A percentile compares a stretch with the other conserved stretches of the same genome.
These are phyloP conservation scores for Wickerhamiella occidentalis DNA, from an alignment of 805 yeast genomes.

Conservation along the genomic window DNA sequence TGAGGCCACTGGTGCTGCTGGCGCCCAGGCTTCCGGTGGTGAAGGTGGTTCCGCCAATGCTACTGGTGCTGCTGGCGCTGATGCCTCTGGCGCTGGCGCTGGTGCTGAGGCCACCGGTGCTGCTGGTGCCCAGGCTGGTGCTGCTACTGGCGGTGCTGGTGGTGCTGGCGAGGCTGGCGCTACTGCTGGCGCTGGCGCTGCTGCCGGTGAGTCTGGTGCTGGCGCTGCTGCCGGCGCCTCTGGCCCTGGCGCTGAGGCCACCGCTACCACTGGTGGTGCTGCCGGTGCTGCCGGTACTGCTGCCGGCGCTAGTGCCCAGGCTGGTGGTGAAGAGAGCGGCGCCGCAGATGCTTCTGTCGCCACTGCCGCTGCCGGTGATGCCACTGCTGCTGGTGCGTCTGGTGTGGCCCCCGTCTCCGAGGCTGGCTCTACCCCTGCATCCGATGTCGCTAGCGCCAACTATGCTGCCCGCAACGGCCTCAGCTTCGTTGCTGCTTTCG, in stretches of 20 bases:
- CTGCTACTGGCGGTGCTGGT: not conserved
- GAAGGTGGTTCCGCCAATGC: not conserved
- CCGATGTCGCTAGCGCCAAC: not conserved
- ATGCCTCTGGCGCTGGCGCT: not conserved
- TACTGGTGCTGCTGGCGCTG: not conserved
- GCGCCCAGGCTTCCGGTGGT: not conserved
- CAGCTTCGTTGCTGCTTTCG: not conserved
- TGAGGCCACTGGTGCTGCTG: not conserved
- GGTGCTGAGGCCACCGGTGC: not conserved
- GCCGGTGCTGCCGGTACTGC: not conserved
- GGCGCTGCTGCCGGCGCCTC: not conserved
- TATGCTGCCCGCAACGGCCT: not conserved
- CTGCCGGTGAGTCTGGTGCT: not conserved
- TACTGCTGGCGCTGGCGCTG: not conserved
- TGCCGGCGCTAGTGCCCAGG: not conserved
- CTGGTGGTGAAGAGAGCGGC: no score
- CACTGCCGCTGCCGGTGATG: not conserved
- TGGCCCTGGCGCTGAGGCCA: not conserved
- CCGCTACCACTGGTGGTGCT: no score
- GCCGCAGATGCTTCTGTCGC: no score
- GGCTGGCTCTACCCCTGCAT: not conserved
- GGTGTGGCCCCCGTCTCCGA: not conserved
- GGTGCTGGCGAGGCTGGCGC: not conserved
- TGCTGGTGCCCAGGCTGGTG: no score
- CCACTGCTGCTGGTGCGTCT: not conserved